Conservation (phyloP, 352 stramenopile species). For the Phytophthora uliginosa region DNA sequence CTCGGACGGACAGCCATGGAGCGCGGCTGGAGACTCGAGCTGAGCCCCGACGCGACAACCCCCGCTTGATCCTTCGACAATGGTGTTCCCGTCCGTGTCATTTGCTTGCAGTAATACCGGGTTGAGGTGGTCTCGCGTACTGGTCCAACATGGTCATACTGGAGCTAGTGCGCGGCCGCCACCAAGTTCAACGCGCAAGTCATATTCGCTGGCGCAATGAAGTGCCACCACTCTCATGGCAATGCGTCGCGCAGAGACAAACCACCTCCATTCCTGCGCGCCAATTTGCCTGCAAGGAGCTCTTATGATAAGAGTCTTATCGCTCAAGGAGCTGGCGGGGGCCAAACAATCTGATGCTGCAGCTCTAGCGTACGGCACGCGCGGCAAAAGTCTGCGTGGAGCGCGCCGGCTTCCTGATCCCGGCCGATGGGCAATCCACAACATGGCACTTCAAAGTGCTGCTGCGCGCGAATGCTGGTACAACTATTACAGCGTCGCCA, state of each 20-base stretch:
- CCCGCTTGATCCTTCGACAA: constrained; percentile 34
- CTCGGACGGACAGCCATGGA: constrained; percentile 8
- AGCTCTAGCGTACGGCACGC: not conserved
- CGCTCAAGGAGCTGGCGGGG: not conserved
- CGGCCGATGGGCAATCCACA: constrained; percentile 2
- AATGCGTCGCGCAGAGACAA: constrained; percentile 21
- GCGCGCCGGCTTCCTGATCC: constrained; percentile 13
- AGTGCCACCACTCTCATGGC: constrained; percentile 32
- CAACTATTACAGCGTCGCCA: not conserved
- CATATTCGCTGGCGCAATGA: constrained; percentile 12
- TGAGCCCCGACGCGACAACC: constrained; percentile 4
- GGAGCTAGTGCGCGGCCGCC: constrained; percentile 5
- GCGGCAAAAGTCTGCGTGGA: not conserved
- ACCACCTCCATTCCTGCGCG: constrained; percentile 3
- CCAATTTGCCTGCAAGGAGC: constrained; percentile 10
- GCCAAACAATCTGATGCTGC: not conserved
- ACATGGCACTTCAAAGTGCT: constrained; percentile 1
- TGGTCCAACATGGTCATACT: constrained; percentile 17
- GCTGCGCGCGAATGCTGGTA: not conserved
- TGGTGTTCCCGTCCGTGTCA: constrained; percentile 21
- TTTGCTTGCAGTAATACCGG: constrained; percentile 22
- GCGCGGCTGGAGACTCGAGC: not conserved
- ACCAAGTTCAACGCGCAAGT: constrained; percentile 9
- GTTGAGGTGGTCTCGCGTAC: constrained; percentile 7
- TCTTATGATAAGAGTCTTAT: too few relatives aligned